phyloP scores from a whole-genome alignment of 108 stramenopile species.

The Asterionellopsis glacialis region DNA sequence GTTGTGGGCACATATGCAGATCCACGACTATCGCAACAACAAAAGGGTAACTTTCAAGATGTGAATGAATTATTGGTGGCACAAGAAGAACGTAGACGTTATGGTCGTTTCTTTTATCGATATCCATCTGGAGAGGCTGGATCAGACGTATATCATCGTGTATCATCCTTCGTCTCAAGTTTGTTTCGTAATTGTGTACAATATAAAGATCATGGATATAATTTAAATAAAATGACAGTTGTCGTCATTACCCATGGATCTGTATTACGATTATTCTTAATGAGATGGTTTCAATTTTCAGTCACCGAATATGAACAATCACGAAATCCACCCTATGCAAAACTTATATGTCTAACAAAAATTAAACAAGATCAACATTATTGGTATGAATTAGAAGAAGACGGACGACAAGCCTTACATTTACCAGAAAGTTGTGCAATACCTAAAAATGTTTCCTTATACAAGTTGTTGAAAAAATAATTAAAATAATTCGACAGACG shows the following conservation, averaged over 20 bases:
- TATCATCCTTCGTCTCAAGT: slow-evolving; percentile 59
- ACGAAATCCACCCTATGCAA: slow-evolving; percentile 75
- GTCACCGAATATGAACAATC: slow-evolving; percentile 79
- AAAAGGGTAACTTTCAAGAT: slow-evolving; percentile 81
- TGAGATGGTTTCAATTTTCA: slow-evolving; percentile 86
- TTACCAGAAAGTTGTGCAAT: too few relatives aligned
- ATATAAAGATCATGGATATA: slow-evolving; percentile 9
- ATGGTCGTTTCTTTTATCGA: slow-evolving; percentile 53
- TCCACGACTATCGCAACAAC: slow-evolving; percentile 72
- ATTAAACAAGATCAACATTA: too few relatives aligned
- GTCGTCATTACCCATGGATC: slow-evolving; percentile 83
- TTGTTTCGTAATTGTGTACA: slow-evolving; percentile 61
- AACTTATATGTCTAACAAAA: slow-evolving; percentile 16
- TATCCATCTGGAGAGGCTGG: slow-evolving; percentile 54
- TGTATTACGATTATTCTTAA: slow-evolving; percentile 70
- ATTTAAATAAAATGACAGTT: slow-evolving; percentile 44
- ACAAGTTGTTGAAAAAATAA: too few relatives aligned
- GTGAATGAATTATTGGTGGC: slow-evolving; percentile 24
- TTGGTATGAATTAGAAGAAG: too few relatives aligned
- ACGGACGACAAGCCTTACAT: too few relatives aligned
- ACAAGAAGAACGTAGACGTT: slow-evolving; percentile 41
- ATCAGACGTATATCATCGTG: slow-evolving; percentile 51
- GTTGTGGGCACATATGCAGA: slow-evolving; percentile 58
- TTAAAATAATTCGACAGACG: too few relatives aligned
- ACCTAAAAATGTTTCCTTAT: too few relatives aligned